phyloP scores from a whole-genome alignment of 1,284 basidiomycete species.

The Cerioporus squamosus region DNA sequence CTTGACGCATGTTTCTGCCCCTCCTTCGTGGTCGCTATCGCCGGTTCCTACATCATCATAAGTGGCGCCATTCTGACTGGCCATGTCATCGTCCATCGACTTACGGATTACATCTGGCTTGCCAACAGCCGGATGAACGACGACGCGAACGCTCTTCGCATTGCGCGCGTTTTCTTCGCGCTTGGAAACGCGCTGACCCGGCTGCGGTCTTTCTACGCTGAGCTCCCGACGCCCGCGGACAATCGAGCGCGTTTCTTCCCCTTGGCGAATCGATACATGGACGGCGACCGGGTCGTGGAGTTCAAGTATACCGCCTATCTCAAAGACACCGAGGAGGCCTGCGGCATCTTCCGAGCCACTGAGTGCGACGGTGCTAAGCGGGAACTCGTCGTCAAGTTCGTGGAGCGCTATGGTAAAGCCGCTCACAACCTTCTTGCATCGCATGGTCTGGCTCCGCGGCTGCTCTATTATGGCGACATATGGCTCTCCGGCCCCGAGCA shows the following conservation, averaged over 20 bases:
- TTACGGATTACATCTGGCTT: conserved; percentile 27
- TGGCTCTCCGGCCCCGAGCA: neutral
- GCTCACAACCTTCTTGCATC: neutral
- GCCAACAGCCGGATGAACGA: conserved; percentile 7
- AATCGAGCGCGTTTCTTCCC: too few relatives aligned
- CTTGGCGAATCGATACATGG: too few relatives aligned
- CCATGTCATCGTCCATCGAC: conserved; percentile 16
- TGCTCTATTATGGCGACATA: neutral
- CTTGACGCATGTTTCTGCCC: conserved; percentile 9
- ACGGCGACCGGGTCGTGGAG: too few relatives aligned
- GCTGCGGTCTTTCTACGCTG: too few relatives aligned
- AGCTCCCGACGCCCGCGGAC: too few relatives aligned
- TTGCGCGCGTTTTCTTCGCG: conserved; percentile 15
- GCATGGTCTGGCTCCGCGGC: neutral
- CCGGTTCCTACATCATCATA: conserved; percentile 12
- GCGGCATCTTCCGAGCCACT: too few relatives aligned
- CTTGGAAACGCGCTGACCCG: neutral
- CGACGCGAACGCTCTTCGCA: conserved; percentile 1
- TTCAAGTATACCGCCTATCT: too few relatives aligned
- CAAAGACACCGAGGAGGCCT: too few relatives aligned
- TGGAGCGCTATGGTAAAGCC: neutral
- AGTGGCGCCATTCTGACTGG: conserved; percentile 14
- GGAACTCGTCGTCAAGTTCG: neutral
- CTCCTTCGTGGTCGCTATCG: conserved; percentile 13
- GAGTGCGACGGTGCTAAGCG: too few relatives aligned